These are phyloP conservation scores for Spinellus fusiger DNA, from an alignment of 192 early-diverging fungal species.

Conservation along the genomic window DNA sequence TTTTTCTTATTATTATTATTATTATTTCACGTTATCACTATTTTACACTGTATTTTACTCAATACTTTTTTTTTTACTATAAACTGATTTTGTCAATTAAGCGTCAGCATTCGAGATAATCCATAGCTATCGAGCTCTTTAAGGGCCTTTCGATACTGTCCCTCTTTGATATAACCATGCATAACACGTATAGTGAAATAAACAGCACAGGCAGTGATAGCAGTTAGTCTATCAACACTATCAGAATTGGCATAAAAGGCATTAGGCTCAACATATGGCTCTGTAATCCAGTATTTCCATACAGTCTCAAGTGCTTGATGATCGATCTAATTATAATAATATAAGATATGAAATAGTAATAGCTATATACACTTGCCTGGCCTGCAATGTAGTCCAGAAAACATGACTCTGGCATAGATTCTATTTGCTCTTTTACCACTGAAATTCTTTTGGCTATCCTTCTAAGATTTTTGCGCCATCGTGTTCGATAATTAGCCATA, in stretches of 20 bases:
- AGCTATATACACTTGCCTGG: not conserved
- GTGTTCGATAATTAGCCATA: slow-evolving; percentile 17
- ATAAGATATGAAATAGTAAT: not conserved
- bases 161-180: not conserved
- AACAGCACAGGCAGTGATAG: slow-evolving; percentile 1
- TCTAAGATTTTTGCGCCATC: slow-evolving; percentile 2
- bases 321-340: slow-evolving; percentile 2
- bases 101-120: not conserved
- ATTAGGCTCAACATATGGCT: slow-evolving; percentile 12
- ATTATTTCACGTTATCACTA: too few species aligned
- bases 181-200: not conserved
- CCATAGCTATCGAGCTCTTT: not conserved
- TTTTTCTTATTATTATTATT: too few species aligned
- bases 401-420: not conserved
- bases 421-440: not conserved
- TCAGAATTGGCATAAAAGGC: slow-evolving; percentile 2
- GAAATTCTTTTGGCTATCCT: not conserved
- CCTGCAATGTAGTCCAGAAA: not conserved
- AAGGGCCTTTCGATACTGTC: not conserved
- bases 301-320: not conserved
- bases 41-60: not conserved
- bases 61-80: not conserved
- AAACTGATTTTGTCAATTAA: not conserved
- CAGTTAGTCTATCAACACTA: slow-evolving; percentile 5
- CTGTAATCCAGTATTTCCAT: slow-evolving; percentile 13